Base-by-base conservation (phyloP, 371 early-diverging fungal genomes). In the Fennellomyces sp. region DNA sequence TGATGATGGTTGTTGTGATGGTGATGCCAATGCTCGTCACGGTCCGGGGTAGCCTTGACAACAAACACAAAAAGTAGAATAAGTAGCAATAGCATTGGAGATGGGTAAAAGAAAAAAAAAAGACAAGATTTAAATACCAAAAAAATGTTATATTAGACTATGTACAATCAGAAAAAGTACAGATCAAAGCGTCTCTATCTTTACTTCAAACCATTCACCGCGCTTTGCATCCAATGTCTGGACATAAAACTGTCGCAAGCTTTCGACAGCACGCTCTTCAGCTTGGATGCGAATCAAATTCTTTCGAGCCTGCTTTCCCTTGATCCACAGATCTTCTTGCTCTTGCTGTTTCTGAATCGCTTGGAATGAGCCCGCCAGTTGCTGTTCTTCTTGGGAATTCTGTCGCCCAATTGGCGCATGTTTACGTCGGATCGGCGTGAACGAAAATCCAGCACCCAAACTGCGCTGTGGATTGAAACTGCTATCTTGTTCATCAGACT, bases 161-260 rank as follows among this genome's bases (percentile, higher is more conserved):
- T n/a, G n/a, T n/a, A n/a, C n/a, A n/a, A n/a, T n/a, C n/a, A n/a
- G n/a, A n/a, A n/a, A n/a, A n/a, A n/a, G n/a, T 41, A 41, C 21
- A 21, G 12, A 5, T n/a, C n/a, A n/a, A n/a, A n/a, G n/a, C 17
- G 45, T 45, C 45, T 50, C 52, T 30, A 59, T 59, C 36, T 59
- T 25, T n/a, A 80, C 59, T 48, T 72, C 72, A 41, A 66, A 68
- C 81, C 81, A 81, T 65, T 78, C 78, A n/a, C 81, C 81, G 30
- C 61, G 70, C 31, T 60, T 63, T 3, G 69, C 48, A 36, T 76
- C 72, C 10, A 78, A 8, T 26, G 73, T 73, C 55, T 81, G 76
- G 5, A 78, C 56, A 61, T 78, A 75, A 45, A 65, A 71, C 39
- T 81, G 68, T 8, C 42, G 49, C 3, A 81, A 53, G 13, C 65